A percentile compares a stretch with the other conserved stretches of the same genome.
Evolutionary conservation across 1,284 basidiomycete species (phyloP).

Genomic region (Neonothopanus nambi): DNA sequence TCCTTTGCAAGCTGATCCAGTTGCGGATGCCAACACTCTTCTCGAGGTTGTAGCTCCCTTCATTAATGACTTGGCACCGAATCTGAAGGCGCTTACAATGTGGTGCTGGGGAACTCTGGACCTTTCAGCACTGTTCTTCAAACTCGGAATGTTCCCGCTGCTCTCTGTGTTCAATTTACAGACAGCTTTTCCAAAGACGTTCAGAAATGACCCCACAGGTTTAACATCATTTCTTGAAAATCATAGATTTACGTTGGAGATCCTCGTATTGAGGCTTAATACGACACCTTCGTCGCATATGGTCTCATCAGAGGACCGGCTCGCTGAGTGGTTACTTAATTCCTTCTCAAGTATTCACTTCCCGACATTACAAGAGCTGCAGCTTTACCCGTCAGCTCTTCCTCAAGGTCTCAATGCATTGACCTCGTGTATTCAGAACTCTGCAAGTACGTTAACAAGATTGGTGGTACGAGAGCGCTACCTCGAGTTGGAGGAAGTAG

Average conservation of each 20-base stretch:
- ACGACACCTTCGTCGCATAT: conserved; percentile 31
- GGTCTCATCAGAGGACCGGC: conserved; percentile 27
- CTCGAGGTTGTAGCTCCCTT: conserved; percentile 35
- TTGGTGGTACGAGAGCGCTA: conserved; percentile 41
- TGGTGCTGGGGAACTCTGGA: conserved; percentile 39
- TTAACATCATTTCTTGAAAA: conserved; percentile 32
- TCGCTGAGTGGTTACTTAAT: conserved; percentile 33
- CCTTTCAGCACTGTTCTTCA: conserved; percentile 35
- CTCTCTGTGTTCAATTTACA: conserved; percentile 35
- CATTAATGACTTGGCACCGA: conserved; percentile 32
- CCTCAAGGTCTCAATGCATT: conserved; percentile 34
- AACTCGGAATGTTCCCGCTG: conserved; percentile 31
- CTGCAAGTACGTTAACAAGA: conserved; percentile 30
- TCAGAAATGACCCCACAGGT: conserved; percentile 33
- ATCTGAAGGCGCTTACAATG: conserved; percentile 31
- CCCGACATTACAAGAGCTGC: conserved; percentile 31
- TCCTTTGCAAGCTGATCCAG: conserved; percentile 18
- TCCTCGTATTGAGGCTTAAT: conserved; percentile 39
- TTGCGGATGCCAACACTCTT: conserved; percentile 24
- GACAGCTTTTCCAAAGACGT: conserved; percentile 39
- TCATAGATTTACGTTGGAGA: conserved; percentile 30
- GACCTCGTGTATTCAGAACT: conserved; percentile 29
- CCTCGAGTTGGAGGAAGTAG: conserved; percentile 32
- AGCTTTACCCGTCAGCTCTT: conserved; percentile 39
- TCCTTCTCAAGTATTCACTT: conserved; percentile 25